These are phyloP conservation scores for Xanthoceras sorbifolium DNA, from an alignment of 345 rosid genomes.

Conservation along the genomic window DNA sequence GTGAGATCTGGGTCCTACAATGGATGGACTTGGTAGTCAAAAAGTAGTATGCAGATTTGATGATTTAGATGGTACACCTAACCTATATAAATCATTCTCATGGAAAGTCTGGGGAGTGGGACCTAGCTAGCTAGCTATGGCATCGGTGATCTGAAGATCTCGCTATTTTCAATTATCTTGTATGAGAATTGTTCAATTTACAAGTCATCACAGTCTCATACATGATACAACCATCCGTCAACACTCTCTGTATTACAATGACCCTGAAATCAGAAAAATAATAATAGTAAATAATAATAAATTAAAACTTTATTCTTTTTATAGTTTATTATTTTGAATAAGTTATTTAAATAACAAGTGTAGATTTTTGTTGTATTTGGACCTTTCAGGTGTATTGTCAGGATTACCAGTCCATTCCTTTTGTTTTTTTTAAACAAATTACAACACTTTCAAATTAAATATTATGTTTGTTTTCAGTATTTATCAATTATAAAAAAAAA, in stretches of 20 bases:
- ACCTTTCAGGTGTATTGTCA: background rate
- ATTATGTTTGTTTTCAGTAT: background rate
- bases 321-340: background rate
- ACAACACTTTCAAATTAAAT: background rate
- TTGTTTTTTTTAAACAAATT: too few species aligned
- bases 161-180: background rate
- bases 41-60: slow-evolving; percentile 15
- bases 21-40: slow-evolving; percentile 27
- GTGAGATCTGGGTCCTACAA: slow-evolving; percentile 9
- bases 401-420: background rate
- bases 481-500: background rate
- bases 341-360: too few species aligned
- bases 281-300: too few species aligned
- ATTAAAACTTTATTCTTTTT: too few species aligned
- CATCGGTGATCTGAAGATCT: too few species aligned
- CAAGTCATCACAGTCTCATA: too few species aligned
- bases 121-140: too few species aligned
- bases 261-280: background rate
- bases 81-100: slow-evolving; percentile 40
- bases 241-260: too few species aligned
- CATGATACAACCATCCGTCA: too few species aligned
- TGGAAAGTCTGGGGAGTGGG: slow-evolving; percentile 8
- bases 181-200: background rate
- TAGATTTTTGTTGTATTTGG: background rate
- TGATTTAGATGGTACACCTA: slow-evolving; percentile 44